Evolutionary conservation across 495 filamentous ascomycete species (phyloP), one percentile per base, ranked within the genome.

Genomic region (Talaromyces nanjingensis): DNA sequence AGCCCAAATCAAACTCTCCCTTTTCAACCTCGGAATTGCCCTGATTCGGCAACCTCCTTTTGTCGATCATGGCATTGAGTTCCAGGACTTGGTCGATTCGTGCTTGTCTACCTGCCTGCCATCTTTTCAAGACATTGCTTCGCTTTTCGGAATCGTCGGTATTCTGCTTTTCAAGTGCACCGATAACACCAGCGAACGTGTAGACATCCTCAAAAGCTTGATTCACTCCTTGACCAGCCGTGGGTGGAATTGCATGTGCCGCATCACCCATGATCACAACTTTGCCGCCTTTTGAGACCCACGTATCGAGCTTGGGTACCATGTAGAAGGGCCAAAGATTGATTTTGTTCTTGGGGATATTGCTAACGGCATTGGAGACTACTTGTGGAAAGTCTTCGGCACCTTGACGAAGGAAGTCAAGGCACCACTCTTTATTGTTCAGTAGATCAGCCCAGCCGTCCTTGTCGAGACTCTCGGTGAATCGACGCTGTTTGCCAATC

Each of bases 191-290:
- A 16, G 65, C 66, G 18, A 72, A 63, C 24, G 34, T 65, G 33
- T 58, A 68, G 8, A 55, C 70, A 69, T 80, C 77, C 59, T 81
- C 78, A 64, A 78, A 75, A 0, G 70, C 77, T 63, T 79, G 77
- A 22, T 67, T 66, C 1, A 65, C 69, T 0, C 80, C 80, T 64
- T 81, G 78, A 0, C 79, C 80, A 1, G 76, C 69, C 9, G 72
- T 73, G 11, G 80, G 80, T 0, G 79, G 76, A 33, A 83, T 77
- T 0, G 79, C 78, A 71, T 81, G 79, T 5, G 79, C 79, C 2
- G 79, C 79, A 69, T 82, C 77, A 18, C 79, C 79, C 6, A 81
- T 76, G 20, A 87, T 63, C 20, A 74, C 75, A 2, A 84, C 68
- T 6, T 71, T 67, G 6, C 75, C 74, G 63, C 4, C 68, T 65